A percentile compares a stretch with the other conserved stretches of the same genome.
Conservation (phyloP, 1,284 basidiomycete genomes). For the Agroathelia rolfsii region DNA sequence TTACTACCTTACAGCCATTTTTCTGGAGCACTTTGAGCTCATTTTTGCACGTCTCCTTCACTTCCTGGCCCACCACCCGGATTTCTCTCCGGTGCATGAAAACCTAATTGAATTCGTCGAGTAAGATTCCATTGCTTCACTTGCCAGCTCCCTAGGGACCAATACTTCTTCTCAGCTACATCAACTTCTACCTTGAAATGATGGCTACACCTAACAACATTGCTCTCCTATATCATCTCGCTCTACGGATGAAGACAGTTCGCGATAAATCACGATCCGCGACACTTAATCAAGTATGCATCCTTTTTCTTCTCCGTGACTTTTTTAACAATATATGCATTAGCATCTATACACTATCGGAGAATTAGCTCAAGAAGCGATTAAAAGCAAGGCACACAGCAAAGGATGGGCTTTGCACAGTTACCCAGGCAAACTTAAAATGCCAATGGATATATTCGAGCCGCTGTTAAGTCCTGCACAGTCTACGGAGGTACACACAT, state of each 20-base stretch:
- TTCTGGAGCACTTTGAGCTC: conserved; percentile 66
- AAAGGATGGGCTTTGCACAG: conserved; percentile 72
- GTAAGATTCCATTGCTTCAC: conserved; percentile 29
- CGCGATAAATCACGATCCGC: conserved; percentile 49
- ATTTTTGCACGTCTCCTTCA: conserved; percentile 83
- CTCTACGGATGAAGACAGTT: conserved; percentile 79
- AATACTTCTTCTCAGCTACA: conserved; percentile 50
- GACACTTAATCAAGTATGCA: conserved; percentile 1
- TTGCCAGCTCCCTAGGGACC: background rate
- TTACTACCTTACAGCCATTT: too few relatives aligned
- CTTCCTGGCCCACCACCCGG: conserved; percentile 88
- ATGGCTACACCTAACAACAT: conserved; percentile 73
- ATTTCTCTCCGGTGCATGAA: conserved; percentile 59
- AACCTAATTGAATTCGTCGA: conserved; percentile 65
- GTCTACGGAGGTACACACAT: conserved; percentile 43
- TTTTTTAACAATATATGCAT: conserved; percentile 4
- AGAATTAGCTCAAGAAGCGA: conserved; percentile 83
- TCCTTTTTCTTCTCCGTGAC: too few relatives aligned
- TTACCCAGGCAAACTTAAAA: conserved; percentile 71
- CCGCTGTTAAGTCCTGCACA: conserved; percentile 53
- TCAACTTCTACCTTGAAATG: conserved; percentile 81
- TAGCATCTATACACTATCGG: conserved; percentile 86
- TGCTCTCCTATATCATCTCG: conserved; percentile 75
- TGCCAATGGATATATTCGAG: conserved; percentile 79
- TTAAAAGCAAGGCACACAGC: conserved; percentile 58